Evolutionary conservation across 305 asterid genomes (phyloP), one percentile per base, ranked within the genome.

Genomic region (Fraxinus greggii): DNA sequence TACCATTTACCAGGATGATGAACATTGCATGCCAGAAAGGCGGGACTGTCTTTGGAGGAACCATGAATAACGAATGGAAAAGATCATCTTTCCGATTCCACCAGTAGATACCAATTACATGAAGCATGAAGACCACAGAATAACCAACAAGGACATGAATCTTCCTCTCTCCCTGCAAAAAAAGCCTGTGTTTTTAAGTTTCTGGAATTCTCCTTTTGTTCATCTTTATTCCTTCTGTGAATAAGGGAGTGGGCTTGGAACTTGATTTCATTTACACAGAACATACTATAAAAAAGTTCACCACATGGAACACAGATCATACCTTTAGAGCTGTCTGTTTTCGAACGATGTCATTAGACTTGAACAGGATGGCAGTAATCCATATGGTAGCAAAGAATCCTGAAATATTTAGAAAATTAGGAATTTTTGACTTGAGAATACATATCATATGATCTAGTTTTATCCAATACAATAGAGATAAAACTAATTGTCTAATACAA

Each of bases 251-350:
- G 72, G 67, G 61, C 54, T 21, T 23, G 35, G 54, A 48, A 10
- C 45, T 75, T 45, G 29, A 77, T 61, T 75, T 75, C 31, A 79
- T 77, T 78, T 29, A 78, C 79, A 36, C 6, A 21, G 69, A 48
- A 65, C 65, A 78, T 56, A 56, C 59, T 38, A 31, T 35, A 77
- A 72, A 80, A 86, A 26, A 13, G 36, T 42, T 85, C 70, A 79
- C 76, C 51, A 45, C 42, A 83, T 48, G 84, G 67, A 85, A 80
- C 59, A 19, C 1, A 63, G 79, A 85, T 51, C 85, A 1, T 72
- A 94, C 98, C 98, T 94, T 94, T 42, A 94, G 91, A 86, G 98
- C 96, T 86, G 98, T 94, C 88, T 93, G 98, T 87, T 93, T 94
- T 86, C 89, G 90, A 76, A 94, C 89, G 84, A 93, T 92, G 87